Evolutionary conservation across 2,329 filamentous ascomycete genomes (phyloP), one percentile per base, ranked within the genome.

Genomic region (Cercospora sesami): DNA sequence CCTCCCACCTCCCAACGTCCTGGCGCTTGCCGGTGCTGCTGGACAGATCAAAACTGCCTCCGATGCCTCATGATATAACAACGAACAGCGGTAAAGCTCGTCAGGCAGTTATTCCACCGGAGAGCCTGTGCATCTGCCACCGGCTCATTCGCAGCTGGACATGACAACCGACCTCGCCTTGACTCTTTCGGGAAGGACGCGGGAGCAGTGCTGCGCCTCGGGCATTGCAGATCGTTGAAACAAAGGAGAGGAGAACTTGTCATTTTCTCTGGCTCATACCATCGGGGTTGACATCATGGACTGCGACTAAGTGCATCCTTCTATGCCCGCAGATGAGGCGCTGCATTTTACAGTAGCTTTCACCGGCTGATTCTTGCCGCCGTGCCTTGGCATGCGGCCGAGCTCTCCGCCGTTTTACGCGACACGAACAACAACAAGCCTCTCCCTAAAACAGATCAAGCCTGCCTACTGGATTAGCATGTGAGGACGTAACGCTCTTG

Each of bases 101-200:
- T 16, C 33, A 39, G 33, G 33, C 33, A 39, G 16, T 39, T 39
- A 39, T 39, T 21, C 18, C 42, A 48, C 18, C n/a, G 42, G 18
- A 9, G 42, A 48, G 42, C 18, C 42, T 3, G 18, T 18, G n/a
- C 48, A 26, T 26, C 48, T 53, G 10, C 45, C 48, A 28, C 48
- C 48, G 21, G 23, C 48, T 53, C 48, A 7, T 26, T 53, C 55
- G 16, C 31, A 5, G 21, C 55, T 33, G 31, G 31, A 58, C 55
- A 58, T 33, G 55, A 58, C 55, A 31, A 58, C 14, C 26, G n/a
- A 58, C 5, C 28, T 58, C 18, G 26, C 16, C 9, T 58, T 59
- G 8, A 36, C 28, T 59, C 55, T 36, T 18, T 59, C 55, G 55
- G 55, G 55, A 59, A 59, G 30, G 55, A 59, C 31, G 55, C 55